These are phyloP conservation scores for Ceratocystis cubensis DNA, from an alignment of 2,329 filamentous ascomycete species.

Conservation along the genomic window DNA sequence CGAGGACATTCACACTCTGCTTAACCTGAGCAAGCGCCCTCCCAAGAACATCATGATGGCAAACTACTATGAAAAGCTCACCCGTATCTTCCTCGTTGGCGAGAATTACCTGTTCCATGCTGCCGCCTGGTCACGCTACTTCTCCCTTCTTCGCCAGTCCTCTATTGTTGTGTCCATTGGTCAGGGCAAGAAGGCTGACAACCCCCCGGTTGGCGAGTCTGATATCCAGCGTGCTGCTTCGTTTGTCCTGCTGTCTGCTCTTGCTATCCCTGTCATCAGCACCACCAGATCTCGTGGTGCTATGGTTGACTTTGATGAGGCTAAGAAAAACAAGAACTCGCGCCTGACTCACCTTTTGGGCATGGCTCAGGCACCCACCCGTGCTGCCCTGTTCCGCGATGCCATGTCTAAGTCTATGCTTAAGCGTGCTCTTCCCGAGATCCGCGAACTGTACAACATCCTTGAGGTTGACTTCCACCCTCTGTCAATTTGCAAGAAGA, in stretches of 20 bases:
- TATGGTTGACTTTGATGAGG: constrained; percentile 92
- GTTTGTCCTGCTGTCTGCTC: constrained; percentile 84
- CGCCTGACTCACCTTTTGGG: constrained; percentile 90
- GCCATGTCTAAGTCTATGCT: constrained; percentile 88
- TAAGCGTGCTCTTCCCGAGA: constrained; percentile 84
- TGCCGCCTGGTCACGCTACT: constrained; percentile 93
- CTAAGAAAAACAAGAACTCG: constrained; percentile 96
- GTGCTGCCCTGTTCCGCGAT: constrained; percentile 86
- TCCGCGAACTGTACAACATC: constrained; percentile 95
- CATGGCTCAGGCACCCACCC: constrained; percentile 80
- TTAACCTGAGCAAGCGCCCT: constrained; percentile 94
- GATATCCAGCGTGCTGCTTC: constrained; percentile 91
- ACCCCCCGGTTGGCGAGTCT: constrained; percentile 74
- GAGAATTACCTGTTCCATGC: constrained; percentile 99
- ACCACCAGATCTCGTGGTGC: constrained; percentile 91
- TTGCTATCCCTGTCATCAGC: constrained; percentile 98
- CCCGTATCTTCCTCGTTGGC: constrained; percentile 94
- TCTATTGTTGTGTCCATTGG: constrained; percentile 69
- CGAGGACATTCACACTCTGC: constrained; percentile 94
- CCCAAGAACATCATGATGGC: constrained; percentile 99
- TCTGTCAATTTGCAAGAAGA: constrained; percentile 97
- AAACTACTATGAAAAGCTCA: constrained; percentile 99
- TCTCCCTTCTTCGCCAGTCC: constrained; percentile 88
- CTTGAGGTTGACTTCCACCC: constrained; percentile 98
- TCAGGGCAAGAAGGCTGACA: constrained; percentile 85